A percentile compares a stretch with the other conserved stretches of the same genome.
phyloP scores from a whole-genome alignment of 768 basidiomycete genomes.

The Gyrodon lividus region DNA sequence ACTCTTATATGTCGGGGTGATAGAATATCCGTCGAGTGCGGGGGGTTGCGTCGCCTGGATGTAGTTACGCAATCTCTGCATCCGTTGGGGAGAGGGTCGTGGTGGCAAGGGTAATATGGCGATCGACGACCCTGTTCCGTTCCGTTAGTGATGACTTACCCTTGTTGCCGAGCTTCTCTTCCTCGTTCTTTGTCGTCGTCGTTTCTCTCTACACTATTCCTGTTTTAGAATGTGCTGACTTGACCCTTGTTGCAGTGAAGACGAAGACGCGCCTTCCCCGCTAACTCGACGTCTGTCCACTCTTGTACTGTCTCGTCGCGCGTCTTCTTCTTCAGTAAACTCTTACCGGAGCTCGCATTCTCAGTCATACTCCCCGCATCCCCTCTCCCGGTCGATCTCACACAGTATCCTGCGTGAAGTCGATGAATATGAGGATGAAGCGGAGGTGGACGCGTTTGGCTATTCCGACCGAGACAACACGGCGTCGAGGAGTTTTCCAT shows the following conservation, averaged over 20 bases:
- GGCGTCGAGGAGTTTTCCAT: constrained; percentile 21
- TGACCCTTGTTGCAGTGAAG: constrained; percentile 46
- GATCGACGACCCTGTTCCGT: constrained; percentile 5
- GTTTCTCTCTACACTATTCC: neutral
- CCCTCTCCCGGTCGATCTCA: constrained; percentile 28
- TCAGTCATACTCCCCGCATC: constrained; percentile 10
- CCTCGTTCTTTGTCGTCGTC: neutral
- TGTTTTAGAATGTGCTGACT: neutral
- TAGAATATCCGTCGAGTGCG: constrained; percentile 7
- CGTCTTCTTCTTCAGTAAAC: constrained; percentile 45
- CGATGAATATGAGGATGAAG: constrained; percentile 19
- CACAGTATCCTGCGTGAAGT: constrained; percentile 31
- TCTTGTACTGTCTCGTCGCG: constrained; percentile 48
- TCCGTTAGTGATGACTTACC: neutral
- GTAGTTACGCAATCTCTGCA: constrained; percentile 3
- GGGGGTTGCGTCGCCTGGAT: neutral
- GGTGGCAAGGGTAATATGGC: neutral
- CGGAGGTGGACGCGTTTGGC: constrained; percentile 26
- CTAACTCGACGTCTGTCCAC: constrained; percentile 62
- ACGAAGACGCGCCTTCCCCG: constrained; percentile 69
- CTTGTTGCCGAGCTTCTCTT: constrained; percentile 7
- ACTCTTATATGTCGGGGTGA: constrained; percentile 12
- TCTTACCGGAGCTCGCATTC: constrained; percentile 17
- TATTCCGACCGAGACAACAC: constrained; percentile 8
- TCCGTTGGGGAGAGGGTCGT: neutral